Percentiles rank a stretch among this genome's conserved stretches.
Conservation (phyloP, 306 rosid species). For the Castanopsis chinensis region DNA sequence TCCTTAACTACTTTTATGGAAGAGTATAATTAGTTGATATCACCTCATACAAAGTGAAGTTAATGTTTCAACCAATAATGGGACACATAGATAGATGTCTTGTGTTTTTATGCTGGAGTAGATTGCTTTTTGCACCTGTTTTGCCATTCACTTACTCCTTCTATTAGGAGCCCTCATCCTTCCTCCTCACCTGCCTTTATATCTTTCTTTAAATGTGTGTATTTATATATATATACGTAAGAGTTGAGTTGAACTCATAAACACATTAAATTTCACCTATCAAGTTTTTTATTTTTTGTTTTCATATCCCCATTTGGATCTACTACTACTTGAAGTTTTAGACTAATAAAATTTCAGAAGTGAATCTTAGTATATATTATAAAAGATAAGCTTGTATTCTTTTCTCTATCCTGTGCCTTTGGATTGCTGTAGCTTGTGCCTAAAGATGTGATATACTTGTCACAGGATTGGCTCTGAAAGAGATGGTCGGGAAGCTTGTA, state of each 20-base stretch:
- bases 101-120: neutral
- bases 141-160: neutral
- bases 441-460: constrained; percentile 21
- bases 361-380: neutral
- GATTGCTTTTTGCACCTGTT: neutral
- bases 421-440: neutral
- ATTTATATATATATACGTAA: neutral
- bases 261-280: neutral
- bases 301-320: neutral
- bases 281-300: neutral
- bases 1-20: neutral
- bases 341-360: neutral
- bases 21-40: neutral
- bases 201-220: neutral
- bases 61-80: neutral
- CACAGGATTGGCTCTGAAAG: constrained; percentile 71
- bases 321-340: neutral
- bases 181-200: neutral
- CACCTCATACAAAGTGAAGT: neutral
- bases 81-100: neutral
- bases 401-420: constrained; percentile 4
- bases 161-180: neutral
- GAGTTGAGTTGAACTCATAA: neutral
- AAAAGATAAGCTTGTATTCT: neutral
- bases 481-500: constrained; percentile 81